A percentile compares a stretch with the other conserved stretches of the same genome.
phyloP scores from a whole-genome alignment of 2,329 filamentous ascomycete genomes.

The Neonectria faginata region DNA sequence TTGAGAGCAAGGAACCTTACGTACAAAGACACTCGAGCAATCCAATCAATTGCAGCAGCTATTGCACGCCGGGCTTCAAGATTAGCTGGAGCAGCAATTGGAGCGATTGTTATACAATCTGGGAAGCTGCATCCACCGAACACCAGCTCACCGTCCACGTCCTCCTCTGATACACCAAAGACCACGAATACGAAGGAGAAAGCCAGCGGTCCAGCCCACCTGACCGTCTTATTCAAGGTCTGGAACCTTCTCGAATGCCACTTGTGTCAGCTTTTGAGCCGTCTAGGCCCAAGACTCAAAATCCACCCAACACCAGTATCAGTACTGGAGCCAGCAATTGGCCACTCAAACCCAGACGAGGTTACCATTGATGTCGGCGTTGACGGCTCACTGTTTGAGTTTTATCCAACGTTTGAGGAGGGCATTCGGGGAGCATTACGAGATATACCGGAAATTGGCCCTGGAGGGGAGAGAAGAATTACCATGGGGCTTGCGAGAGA shows the following conservation, averaged over 20 bases:
- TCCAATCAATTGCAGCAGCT: not conserved
- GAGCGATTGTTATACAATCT: slow-evolving; percentile 12
- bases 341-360: not conserved
- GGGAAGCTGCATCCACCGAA: not conserved
- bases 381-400: slow-evolving; percentile 78
- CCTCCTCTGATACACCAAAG: not conserved
- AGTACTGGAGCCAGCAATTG: not conserved
- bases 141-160: not conserved
- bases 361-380: slow-evolving; percentile 73
- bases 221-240: not conserved
- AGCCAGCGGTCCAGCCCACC: too few relatives aligned
- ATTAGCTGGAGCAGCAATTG: slow-evolving; percentile 11
- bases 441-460: slow-evolving; percentile 49
- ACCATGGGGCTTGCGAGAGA: slow-evolving; percentile 80
- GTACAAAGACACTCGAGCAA: not conserved
- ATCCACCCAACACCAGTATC: not conserved
- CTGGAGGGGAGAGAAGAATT: slow-evolving; percentile 71
- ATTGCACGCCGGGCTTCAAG: slow-evolving; percentile 18
- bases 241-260: not conserved
- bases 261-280: not conserved
- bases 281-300: not conserved
- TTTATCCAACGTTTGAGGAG: slow-evolving; percentile 76
- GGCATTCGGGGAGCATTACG: slow-evolving; percentile 73
- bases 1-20: not conserved
- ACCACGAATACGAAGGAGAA: not conserved